These are phyloP conservation scores for Ophiocordyceps camponoti-floridani DNA, from an alignment of 2,329 filamentous ascomycete species.

Conservation along the genomic window DNA sequence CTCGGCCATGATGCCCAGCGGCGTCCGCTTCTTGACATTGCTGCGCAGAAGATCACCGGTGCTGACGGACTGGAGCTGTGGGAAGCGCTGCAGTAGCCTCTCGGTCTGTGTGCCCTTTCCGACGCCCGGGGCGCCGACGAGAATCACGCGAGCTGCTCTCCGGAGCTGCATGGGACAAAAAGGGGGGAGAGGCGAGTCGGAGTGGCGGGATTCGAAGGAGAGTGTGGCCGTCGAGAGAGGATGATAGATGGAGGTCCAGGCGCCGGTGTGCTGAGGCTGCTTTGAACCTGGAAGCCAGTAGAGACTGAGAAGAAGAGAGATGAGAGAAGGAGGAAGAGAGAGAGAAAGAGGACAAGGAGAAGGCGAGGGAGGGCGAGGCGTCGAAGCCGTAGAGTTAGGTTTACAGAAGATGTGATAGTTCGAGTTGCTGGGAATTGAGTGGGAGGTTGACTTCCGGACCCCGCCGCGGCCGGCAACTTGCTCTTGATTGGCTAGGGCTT, in stretches of 20 bases:
- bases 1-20: slow-evolving; percentile 81
- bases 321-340: background rate
- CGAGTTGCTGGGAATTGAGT: background rate
- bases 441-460: background rate
- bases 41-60: slow-evolving; percentile 82
- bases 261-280: background rate
- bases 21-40: slow-evolving; percentile 79
- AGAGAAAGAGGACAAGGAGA: background rate
- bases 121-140: slow-evolving; percentile 89
- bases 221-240: background rate
- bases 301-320: background rate
- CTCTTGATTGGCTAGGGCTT: no score
- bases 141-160: slow-evolving; percentile 77
- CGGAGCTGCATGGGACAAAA: slow-evolving; percentile 40
- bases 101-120: slow-evolving; percentile 95
- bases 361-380: background rate
- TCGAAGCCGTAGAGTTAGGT: background rate
- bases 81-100: slow-evolving; percentile 69
- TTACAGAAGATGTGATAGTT: background rate
- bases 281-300: background rate
- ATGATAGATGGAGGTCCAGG: background rate
- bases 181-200: background rate
- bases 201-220: no score
- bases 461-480: background rate
- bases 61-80: slow-evolving; percentile 78